Evolutionary conservation across 257 asterid species (phyloP).

Genomic region (Capsicum chinense): DNA sequence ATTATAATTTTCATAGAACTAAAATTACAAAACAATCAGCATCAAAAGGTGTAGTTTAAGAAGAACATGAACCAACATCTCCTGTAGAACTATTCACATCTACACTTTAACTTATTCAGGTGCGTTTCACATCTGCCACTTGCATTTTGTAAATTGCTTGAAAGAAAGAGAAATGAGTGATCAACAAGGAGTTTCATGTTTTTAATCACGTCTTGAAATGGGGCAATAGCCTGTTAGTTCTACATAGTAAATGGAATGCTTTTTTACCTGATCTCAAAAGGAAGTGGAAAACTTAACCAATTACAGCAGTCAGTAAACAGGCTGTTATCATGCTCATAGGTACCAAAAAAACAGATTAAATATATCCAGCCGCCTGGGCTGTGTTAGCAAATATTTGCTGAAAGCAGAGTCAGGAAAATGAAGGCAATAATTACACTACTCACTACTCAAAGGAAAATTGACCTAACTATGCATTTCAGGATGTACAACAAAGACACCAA

Average conservation of each 20-base stretch:
- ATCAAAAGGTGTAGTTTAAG: not conserved
- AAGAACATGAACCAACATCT: conserved; percentile 15
- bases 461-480: conserved; percentile 14
- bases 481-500: conserved; percentile 25
- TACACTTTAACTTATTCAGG: not conserved
- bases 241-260: conserved; percentile 12
- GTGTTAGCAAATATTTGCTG: not conserved
- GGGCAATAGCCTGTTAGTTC: not conserved
- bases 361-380: conserved; percentile 7
- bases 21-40: conserved; percentile 1
- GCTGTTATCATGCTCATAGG: conserved; percentile 19
- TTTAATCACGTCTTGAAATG: not conserved
- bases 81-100: not conserved
- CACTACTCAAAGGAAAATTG: conserved; percentile 16
- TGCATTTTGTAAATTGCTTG: conserved; percentile 14
- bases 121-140: conserved; percentile 19
- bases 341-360: conserved; percentile 1
- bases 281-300: conserved; percentile 4
- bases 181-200: not conserved
- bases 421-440: not conserved
- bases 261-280: not conserved
- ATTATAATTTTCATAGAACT: conserved; percentile 19
- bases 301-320: not conserved
- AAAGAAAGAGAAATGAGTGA: conserved; percentile 15
- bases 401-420: conserved; percentile 13